Evolutionary conservation across 2,329 filamentous ascomycete genomes (phyloP).

Genomic region (Colletotrichum tofieldiae): DNA sequence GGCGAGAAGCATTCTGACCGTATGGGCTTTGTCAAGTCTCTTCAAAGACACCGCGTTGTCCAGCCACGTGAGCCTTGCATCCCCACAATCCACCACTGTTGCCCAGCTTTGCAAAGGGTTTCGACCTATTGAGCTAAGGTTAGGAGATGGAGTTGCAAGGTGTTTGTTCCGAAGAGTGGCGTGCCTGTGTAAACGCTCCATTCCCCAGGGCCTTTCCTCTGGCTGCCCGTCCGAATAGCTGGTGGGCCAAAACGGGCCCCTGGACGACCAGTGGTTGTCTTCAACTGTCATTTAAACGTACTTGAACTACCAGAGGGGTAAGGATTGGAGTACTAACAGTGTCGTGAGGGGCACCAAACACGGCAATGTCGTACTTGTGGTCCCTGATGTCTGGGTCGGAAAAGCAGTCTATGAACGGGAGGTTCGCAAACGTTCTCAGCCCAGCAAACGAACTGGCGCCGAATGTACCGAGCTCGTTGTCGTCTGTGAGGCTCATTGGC

Average conservation of each 20-base stretch:
- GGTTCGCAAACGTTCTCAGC: conserved; percentile 47
- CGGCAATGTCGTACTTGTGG: conserved; percentile 48
- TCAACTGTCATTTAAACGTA: not conserved
- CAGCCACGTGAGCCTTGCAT: conserved; percentile 83
- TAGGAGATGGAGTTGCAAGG: too few relatives aligned
- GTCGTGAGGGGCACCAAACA: conserved; percentile 51
- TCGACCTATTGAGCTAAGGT: conserved; percentile 38
- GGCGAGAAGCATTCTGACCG: conserved; percentile 51
- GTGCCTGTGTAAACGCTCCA: conserved; percentile 49
- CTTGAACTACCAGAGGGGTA: too few relatives aligned
- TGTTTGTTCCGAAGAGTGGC: not conserved
- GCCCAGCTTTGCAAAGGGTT: conserved; percentile 44
- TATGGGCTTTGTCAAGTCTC: conserved; percentile 81
- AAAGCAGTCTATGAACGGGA: conserved; percentile 49
- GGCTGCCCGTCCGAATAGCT: conserved; percentile 48
- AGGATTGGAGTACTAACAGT: conserved; percentile 44
- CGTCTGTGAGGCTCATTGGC: conserved; percentile 26
- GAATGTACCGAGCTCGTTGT: conserved; percentile 43
- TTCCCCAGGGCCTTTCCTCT: conserved; percentile 43
- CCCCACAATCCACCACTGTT: conserved; percentile 81
- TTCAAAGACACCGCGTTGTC: conserved; percentile 82
- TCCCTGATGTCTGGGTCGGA: conserved; percentile 31
- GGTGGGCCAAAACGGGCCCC: conserved; percentile 50
- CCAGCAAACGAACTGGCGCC: conserved; percentile 41
- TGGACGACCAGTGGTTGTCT: conserved; percentile 48